Evolutionary conservation across 208 protist species (phyloP), one percentile per base, ranked within the genome.

Genomic region (Leishmania gerbilli): DNA sequence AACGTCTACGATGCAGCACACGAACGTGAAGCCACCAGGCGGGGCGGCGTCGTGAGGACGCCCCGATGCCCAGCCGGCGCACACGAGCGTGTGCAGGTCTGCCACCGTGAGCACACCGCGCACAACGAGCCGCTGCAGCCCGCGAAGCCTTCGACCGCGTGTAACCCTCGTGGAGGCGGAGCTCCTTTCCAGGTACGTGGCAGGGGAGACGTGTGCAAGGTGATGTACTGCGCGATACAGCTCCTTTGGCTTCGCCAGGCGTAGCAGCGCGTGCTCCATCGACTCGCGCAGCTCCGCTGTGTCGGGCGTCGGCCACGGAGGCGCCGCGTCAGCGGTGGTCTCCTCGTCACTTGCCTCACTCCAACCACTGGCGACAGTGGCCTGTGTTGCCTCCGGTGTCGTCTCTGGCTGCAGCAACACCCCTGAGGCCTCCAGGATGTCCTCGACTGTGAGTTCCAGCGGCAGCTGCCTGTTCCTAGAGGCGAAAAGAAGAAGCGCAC

Each of bases 391-490:
- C 55, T 68, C 56, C 31, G 51, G 9, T 27, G 40, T 17, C 51
- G 24, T 71, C 19, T 17, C 64, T n/a, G 71, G 64, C 9, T 87
- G 51, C 69, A 71, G 62, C 13, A 27, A 21, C 24, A 81, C 53
- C 47, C 68, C 77, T 40, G 84, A 76, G 2, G 77, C 71, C 37
- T 45, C 78, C n/a, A 88, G 34, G 31, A 90, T 34, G 62, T 90
- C 87, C 15, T 83, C 71, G 31, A 90, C 17, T 3, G 81, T 84
- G n/a, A 90, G 79, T 71, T 90, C 87, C 42, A 90, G 82, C 68
- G 87, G 87, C 24, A 77, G 58, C 55, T 64, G 67, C 17, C 3
- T 47, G 51, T 60, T 34, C 40, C 84, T 82, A 19, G 72, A 82
- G 24, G 69, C 74, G 77, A 88, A 88, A 49, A 88, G 84, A 1